Percentiles rank a stretch among this genome's conserved stretches.
phyloP scores from a whole-genome alignment of 2,329 filamentous ascomycete genomes.

The Ceratocystiopsis brevicomis region DNA sequence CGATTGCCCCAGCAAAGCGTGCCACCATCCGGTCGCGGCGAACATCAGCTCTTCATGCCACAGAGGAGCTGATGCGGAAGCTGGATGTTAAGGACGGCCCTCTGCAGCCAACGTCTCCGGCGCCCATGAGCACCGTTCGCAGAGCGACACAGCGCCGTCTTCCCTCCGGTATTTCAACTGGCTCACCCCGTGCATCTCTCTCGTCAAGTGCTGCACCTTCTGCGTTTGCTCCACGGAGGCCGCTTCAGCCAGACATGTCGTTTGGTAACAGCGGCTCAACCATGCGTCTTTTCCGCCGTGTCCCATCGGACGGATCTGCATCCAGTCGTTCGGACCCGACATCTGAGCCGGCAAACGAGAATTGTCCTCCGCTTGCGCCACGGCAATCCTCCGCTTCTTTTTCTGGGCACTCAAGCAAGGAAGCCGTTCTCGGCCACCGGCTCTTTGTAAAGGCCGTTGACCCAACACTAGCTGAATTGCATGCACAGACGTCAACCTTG shows the following conservation, averaged over 20 bases:
- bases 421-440: slow-evolving; percentile 63
- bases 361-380: slow-evolving; percentile 31
- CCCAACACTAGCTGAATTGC: slow-evolving; percentile 63
- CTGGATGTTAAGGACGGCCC: slow-evolving; percentile 43
- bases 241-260: slow-evolving; percentile 73
- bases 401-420: slow-evolving; percentile 48
- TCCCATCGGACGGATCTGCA: slow-evolving; percentile 49
- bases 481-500: slow-evolving; percentile 53
- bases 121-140: slow-evolving; percentile 32
- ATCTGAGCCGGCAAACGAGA: slow-evolving; percentile 31
- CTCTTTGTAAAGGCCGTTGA: slow-evolving; percentile 70
- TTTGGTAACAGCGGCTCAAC: slow-evolving; percentile 90
- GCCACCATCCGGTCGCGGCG: slow-evolving; percentile 28
- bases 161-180: slow-evolving; percentile 18
- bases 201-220: slow-evolving; percentile 2
- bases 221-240: slow-evolving; percentile 30
- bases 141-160: slow-evolving; percentile 36
- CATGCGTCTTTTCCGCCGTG: slow-evolving; percentile 75
- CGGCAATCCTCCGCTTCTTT: slow-evolving; percentile 8
- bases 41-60: slow-evolving; percentile 35
- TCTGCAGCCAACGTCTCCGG: slow-evolving; percentile 35
- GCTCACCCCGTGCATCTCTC: slow-evolving; percentile 10
- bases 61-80: slow-evolving; percentile 41
- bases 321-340: slow-evolving; percentile 11
- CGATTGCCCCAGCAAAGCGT: slow-evolving; percentile 34